Base-by-base conservation (phyloP, 768 basidiomycete genomes). In the Cystofilobasidium ferigula region DNA sequence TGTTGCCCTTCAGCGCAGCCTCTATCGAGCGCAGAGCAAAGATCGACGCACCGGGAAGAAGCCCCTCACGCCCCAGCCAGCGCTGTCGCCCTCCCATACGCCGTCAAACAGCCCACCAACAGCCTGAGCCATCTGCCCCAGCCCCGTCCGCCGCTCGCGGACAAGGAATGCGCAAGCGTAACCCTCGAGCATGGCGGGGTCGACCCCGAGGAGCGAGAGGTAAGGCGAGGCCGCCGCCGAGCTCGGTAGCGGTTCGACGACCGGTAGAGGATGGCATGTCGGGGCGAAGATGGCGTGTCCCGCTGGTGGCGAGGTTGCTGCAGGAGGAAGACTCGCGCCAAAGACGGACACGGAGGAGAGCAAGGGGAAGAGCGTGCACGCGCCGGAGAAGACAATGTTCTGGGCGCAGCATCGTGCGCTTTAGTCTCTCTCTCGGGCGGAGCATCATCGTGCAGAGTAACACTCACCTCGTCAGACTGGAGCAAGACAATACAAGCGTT, bases 31-130 rank as follows among this genome's bases (percentile, higher is more conserved):
- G 24, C 53, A 57, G 24, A 75, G 69, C 83, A 70, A 61, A 76
- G 48, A 82, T 9, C 0, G 72, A 56, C 82, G 79, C 5, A 78
- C 76, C 9, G 86, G 76, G 40, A 80, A 78, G 18, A 86, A 71
- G 18, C 78, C 78, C 30, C 73, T 67, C 6, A 75, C 67, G 26
- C 67, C 67, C 67, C 67, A 68, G 4, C 67, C 61, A 24, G 53
- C 56, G n/a, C 24, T 61, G 35, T 62, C 61, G 36, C 67, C 67
- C 22, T 51, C 62, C 67, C 67, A 68, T 13, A 68, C 47, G 12
- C 56, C 38, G 8, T 62, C 62, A 40, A 63, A 62, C 9, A 48
- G 35, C 36, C 60, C 64, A 14, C 61, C 61, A n/a, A 68, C 48
- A 16, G 51, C 57, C 32, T 32, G 28, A 7, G 26, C 26, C 62